Evolutionary conservation across 2,329 filamentous ascomycete genomes (phyloP), one percentile per base, ranked within the genome.

Genomic region (Aspergillus sp.): DNA sequence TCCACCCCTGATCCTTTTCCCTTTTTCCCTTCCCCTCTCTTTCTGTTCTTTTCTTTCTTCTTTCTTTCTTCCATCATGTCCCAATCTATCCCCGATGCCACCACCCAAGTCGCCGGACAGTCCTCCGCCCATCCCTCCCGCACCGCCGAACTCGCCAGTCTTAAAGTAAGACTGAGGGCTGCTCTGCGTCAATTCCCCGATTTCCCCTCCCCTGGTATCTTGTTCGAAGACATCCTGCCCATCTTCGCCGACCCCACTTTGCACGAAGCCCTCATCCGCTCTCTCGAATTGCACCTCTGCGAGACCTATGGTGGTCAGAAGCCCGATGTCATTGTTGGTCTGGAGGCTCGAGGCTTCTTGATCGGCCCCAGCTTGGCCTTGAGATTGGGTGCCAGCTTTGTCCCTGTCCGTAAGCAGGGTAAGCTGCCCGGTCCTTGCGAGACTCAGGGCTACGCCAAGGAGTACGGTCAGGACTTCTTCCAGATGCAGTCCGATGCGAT

Each of bases 221-320:
- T 95, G 61, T 98, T 98, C 71, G 89, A 96, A 74, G 93, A 98
- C 67, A 97, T 98, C 71, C 85, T 98, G 69, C 93, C 93, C 49
- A 85, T 97, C 64, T 97, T 98, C 76, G 83, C 88, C 66, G 79
- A 89, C 62, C 82, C 84, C 43, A 64, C 68, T 40, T 76, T 87
- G 49, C 91, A 96, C 72, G 76, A 79, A 56, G 78, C 82, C 44
- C 84, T 98, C 46, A 76, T 96, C 66, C 81, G 83, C 59, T 88
- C 89, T 39, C 85, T 97, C 56, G 87, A 95, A 70, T 77, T 96
- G 50, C 85, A 95, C 68, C 78, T 95, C 52, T 71, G 78, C 45
- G 73, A 84, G 58, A 76, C 76, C 50, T 85, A 85, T 59, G 67
- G 69, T 49, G 70, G 74, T 52, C 67, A 74, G 59, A 83, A 82